phyloP scores from a whole-genome alignment of 768 basidiomycete species.

The Mycena haematopus region DNA sequence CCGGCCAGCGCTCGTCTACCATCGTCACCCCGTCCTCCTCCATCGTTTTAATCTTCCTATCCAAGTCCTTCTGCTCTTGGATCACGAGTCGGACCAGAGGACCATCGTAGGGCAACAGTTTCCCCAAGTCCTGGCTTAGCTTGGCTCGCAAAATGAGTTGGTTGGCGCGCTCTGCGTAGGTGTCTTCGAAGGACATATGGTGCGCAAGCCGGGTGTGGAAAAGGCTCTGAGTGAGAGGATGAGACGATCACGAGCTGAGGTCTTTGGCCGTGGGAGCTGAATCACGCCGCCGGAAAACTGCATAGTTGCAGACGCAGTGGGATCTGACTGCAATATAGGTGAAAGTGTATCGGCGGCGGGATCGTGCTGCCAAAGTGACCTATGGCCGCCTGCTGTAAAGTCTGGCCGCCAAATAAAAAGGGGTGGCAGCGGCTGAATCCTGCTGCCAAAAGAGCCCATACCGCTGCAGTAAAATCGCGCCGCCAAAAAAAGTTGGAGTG shows the following conservation, averaged over 20 bases:
- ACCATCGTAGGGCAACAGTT: not conserved
- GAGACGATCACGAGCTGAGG: too few species aligned
- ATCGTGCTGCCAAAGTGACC: too few species aligned
- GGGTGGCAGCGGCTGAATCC: too few species aligned
- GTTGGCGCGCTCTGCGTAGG: conserved; percentile 5
- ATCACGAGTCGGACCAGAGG: conserved; percentile 3
- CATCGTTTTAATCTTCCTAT: conserved; percentile 1
- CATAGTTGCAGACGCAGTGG: not conserved
- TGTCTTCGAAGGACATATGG: not conserved
- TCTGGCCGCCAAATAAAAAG: too few species aligned
- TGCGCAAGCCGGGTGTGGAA: not conserved
- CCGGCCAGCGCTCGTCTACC: not conserved
- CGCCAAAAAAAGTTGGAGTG: not conserved
- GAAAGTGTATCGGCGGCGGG: too few species aligned
- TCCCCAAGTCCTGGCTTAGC: not conserved
- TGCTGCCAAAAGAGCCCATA: too few species aligned
- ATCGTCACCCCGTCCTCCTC: not conserved
- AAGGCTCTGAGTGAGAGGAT: not conserved
- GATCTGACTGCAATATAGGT: not conserved
- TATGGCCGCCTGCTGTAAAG: too few species aligned
- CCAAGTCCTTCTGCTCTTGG: conserved; percentile 11
- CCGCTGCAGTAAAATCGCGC: not conserved
- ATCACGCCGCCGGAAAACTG: not conserved
- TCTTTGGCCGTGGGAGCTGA: too few species aligned
- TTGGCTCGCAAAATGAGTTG: conserved; percentile 10